phyloP scores from a whole-genome alignment of 2,329 filamentous ascomycete species.

The Xylariales sp. region DNA sequence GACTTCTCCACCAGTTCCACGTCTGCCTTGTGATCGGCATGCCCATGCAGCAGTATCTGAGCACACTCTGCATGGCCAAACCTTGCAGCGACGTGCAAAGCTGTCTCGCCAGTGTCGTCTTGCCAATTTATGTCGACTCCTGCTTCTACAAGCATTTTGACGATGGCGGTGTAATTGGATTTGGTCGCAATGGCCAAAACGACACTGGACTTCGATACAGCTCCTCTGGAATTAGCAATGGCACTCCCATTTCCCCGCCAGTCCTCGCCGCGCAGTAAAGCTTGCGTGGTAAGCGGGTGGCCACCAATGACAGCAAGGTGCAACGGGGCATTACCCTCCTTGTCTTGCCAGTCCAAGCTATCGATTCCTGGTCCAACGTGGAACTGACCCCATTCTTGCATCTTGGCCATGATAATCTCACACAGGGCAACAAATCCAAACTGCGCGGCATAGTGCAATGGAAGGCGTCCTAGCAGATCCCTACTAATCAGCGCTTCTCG shows the following conservation, averaged over 20 bases:
- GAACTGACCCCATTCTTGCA: slow-evolving; percentile 87
- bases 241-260: slow-evolving; percentile 62
- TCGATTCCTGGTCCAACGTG: slow-evolving; percentile 83
- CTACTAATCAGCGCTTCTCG: slow-evolving; percentile 60
- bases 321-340: slow-evolving; percentile 83
- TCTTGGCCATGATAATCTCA: slow-evolving; percentile 78
- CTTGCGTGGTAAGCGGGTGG: slow-evolving; percentile 79
- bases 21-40: slow-evolving; percentile 65
- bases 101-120: slow-evolving; percentile 85
- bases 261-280: slow-evolving; percentile 75
- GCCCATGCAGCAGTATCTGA: slow-evolving; percentile 68
- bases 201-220: slow-evolving; percentile 78
- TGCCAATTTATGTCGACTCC: slow-evolving; percentile 93
- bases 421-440: slow-evolving; percentile 93
- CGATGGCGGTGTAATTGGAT: slow-evolving; percentile 79
- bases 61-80: slow-evolving; percentile 83
- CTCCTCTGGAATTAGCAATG: slow-evolving; percentile 61
- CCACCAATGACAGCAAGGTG: slow-evolving; percentile 91
- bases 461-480: slow-evolving; percentile 78
- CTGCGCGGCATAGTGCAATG: slow-evolving; percentile 90
- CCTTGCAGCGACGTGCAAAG: slow-evolving; percentile 84
- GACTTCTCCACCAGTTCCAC: slow-evolving; percentile 75
- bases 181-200: slow-evolving; percentile 85
- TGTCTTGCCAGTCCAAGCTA: slow-evolving; percentile 83
- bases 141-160: slow-evolving; percentile 81